phyloP scores from a whole-genome alignment of 2,329 filamentous ascomycete species.

The Trichoderma citrinoviride region DNA sequence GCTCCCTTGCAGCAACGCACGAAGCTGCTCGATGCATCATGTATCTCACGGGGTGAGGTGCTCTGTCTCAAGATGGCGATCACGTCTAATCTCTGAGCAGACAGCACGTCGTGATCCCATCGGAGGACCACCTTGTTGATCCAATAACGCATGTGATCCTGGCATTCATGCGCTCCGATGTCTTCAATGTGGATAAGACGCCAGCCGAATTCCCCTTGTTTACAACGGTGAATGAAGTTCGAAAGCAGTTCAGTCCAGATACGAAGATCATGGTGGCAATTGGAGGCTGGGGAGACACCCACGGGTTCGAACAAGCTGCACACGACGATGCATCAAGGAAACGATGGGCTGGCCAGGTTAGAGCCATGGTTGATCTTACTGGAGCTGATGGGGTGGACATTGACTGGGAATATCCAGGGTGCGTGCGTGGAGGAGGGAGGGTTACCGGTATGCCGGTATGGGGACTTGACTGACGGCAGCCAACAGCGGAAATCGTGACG shows the following conservation, averaged over 20 bases:
- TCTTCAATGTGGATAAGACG: conserved; percentile 47
- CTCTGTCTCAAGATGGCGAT: neutral
- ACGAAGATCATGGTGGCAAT: conserved; percentile 69
- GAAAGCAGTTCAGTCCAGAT: conserved; percentile 46
- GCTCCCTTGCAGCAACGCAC: neutral
- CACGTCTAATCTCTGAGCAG: conserved; percentile 30
- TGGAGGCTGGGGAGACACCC: conserved; percentile 70
- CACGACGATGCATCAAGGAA: conserved; percentile 50
- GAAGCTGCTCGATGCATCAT: conserved; percentile 39
- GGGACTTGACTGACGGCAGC: neutral
- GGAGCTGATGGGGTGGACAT: conserved; percentile 65
- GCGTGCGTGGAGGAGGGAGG: conserved; percentile 13
- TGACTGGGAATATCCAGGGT: conserved; percentile 64
- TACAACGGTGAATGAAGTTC: conserved; percentile 47
- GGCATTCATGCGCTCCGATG: conserved; percentile 55
- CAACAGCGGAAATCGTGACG: conserved; percentile 61
- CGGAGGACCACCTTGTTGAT: conserved; percentile 34
- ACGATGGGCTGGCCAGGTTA: conserved; percentile 63
- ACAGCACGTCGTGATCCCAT: conserved; percentile 47
- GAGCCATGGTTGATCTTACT: conserved; percentile 57
- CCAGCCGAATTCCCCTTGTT: conserved; percentile 51
- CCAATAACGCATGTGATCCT: conserved; percentile 57
- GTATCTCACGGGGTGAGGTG: conserved; percentile 51
- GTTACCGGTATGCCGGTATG: neutral
- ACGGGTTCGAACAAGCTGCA: conserved; percentile 60